These are phyloP conservation scores for Oryza glaberrima DNA, from an alignment of 176 grass and related monocot genomes.

Conservation along the genomic window DNA sequence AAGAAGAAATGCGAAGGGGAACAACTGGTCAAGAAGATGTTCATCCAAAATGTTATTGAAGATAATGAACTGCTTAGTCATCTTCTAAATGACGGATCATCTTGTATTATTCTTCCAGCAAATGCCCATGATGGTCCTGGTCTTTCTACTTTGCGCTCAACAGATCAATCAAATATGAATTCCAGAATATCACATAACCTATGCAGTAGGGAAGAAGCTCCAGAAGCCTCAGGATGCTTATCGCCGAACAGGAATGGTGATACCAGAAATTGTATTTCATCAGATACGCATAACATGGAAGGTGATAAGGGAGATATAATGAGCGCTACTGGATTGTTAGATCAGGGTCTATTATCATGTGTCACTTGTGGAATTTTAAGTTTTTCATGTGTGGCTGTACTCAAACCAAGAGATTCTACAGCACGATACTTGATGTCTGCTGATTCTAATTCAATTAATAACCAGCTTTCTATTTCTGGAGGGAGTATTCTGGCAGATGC, in stretches of 20 bases:
- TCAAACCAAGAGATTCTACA: slow-evolving; percentile 78
- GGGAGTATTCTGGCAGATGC: slow-evolving; percentile 30
- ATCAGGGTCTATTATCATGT: slow-evolving; percentile 92
- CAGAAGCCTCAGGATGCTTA: slow-evolving; percentile 47
- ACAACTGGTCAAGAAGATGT: slow-evolving; percentile 79
- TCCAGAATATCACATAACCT: slow-evolving; percentile 48
- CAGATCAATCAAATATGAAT: slow-evolving; percentile 48
- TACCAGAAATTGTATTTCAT: slow-evolving; percentile 38
- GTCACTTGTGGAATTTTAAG: slow-evolving; percentile 95
- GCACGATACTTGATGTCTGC: slow-evolving; percentile 68
- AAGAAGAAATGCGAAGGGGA: slow-evolving; percentile 88
- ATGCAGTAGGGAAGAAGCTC: slow-evolving; percentile 47
- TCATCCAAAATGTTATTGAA: slow-evolving; percentile 82
- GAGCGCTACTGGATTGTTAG: slow-evolving; percentile 56
- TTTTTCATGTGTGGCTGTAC: slow-evolving; percentile 95
- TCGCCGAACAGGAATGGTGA: slow-evolving; percentile 37
- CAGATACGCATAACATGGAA: slow-evolving; percentile 51
- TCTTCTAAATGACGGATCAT: slow-evolving; percentile 63
- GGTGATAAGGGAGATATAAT: slow-evolving; percentile 44
- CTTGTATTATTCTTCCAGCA: slow-evolving; percentile 80
- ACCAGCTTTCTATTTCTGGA: slow-evolving; percentile 48
- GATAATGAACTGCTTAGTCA: slow-evolving; percentile 72
- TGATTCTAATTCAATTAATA: slow-evolving; percentile 64
- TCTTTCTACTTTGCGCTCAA: slow-evolving; percentile 55
- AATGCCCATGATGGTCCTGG: slow-evolving; percentile 50